Conservation (phyloP, 75 land plant genomes). For the Larix kaempferi region DNA sequence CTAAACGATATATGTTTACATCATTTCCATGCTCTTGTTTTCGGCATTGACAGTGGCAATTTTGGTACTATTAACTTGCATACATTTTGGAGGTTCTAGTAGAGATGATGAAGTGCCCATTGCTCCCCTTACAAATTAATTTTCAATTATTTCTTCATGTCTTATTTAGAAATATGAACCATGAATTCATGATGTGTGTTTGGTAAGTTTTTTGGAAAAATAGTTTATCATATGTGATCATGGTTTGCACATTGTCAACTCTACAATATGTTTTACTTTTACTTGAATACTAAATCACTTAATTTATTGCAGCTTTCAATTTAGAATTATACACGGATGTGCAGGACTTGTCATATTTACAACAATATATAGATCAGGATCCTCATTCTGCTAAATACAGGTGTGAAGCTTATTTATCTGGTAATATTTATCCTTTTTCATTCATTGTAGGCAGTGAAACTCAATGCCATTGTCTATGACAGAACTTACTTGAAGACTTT, state of each 20-base stretch:
- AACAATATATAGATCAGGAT: constrained; percentile 76
- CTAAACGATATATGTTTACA: not conserved
- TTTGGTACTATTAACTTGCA: no score
- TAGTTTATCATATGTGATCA: not conserved
- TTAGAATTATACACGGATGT: constrained; percentile 98
- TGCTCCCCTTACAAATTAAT: not conserved
- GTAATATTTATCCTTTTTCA: not conserved
- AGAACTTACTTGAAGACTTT: constrained; percentile 95
- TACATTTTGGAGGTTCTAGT: no score
- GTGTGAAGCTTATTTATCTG: constrained; percentile 23
- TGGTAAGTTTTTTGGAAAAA: not conserved
- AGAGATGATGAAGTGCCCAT: not conserved
- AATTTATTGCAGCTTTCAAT: constrained; percentile 71
- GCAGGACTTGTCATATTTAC: constrained; percentile 86
- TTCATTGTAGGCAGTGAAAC: not conserved
- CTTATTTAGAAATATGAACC: not conserved
- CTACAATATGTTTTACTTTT: no score
- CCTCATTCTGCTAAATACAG: constrained; percentile 92
- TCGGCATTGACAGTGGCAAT: no score
- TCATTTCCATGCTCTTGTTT: not conserved
- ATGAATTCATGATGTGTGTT: not conserved
- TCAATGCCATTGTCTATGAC: constrained; percentile 10
- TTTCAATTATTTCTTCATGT: not conserved
- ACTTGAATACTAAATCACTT: not conserved
- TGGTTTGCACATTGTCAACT: not conserved